Evolutionary conservation across 2,329 filamentous ascomycete species (phyloP), one percentile per base, ranked within the genome.

Genomic region (Cladorrhinum sp.): DNA sequence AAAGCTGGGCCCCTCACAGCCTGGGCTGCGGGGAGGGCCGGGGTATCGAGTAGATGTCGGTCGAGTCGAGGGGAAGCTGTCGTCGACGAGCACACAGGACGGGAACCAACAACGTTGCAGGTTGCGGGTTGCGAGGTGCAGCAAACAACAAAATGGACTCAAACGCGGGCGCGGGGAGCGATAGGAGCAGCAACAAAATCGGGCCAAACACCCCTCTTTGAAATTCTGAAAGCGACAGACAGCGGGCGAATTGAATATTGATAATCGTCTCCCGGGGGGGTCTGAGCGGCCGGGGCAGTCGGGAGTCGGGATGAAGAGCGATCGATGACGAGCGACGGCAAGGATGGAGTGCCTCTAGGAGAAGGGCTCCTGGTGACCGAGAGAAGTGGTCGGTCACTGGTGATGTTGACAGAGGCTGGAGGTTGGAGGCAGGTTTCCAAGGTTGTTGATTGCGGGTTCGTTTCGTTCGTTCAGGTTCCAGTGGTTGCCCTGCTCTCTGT

Each of bases 91-190:
- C 10, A 20, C 24, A 36, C n/a, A 42, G 20, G 14, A 5, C 21
- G 53, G 55, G 24, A 33, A 59, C 58, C 36, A 60, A 58, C 20
- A 55, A 58, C 52, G 51, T 62, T 36, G 58, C 57, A 6, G 46
- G 51, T 21, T 46, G 42, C 24, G 57, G 50, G 26, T 24, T 50
- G 48, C 42, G 59, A 54, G 39, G 54, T 12, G 10, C 42, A 46
- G 42, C n/a, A 10, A 16, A 16, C 36, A 14, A 4, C 16, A 46
- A 16, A 8, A 55, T 50, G 50, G 54, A 46, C 78, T 79, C 42
- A 46, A 46, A 46, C 42, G 42, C 42, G 16, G 42, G 18, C 42
- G 42, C 42, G 42, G 42, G 18, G 18, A 46, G 42, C 59, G 76
- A 79, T 16, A 62, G 39, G 50, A 49, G 42, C n/a, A 18, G n/a